Base-by-base conservation (phyloP, 345 rosid species). In the Bretschneidera sinensis region DNA sequence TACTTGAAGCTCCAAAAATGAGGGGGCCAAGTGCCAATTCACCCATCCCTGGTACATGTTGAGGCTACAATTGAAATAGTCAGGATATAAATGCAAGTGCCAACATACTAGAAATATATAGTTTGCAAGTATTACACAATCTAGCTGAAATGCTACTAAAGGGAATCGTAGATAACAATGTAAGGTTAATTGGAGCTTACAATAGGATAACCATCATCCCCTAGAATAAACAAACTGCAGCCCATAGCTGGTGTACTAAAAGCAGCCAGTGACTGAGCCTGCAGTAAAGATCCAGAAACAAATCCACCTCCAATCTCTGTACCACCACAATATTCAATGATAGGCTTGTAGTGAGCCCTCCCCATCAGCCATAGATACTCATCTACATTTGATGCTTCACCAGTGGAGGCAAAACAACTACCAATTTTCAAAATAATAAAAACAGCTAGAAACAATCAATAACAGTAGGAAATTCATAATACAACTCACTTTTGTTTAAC, bases 301-400 rank as follows among this genome's bases (percentile, higher is more conserved):
- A 94, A 94, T 66, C 71, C 82, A 11, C 99, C 99, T 48, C 95
- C 96, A 64, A 94, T 90, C 80, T 94, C 99, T 39, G 99, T 90
- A 43, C 97, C 99, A 9, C 99, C 97, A 71, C 99, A 94, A 67
- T 90, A 90, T 76, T 94, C 99, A 2, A 94, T 86, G 66, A 94
- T 72, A 25, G 99, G 99, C 51, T 84, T 90, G 87, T 85, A 94
- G 58, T 48, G 64, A 64, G 95, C 97, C 77, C 95, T 86, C 18
- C 97, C 92, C 99, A 86, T 94, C 71, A 94, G 67, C 97, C 99
- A 94, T 59, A 94, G 79, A 75, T 84, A 86, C 71, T 94, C 99
- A 24, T 94, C 97, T 14, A 83, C 86, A 60, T 79, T 89, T 25
- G 99, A 94, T 60, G 99, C 99, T 85, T 94, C 99, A 59, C 99